These are phyloP conservation scores for Umbelopsis sp. DNA, from an alignment of 371 early-diverging fungal genomes.

Conservation along the genomic window DNA sequence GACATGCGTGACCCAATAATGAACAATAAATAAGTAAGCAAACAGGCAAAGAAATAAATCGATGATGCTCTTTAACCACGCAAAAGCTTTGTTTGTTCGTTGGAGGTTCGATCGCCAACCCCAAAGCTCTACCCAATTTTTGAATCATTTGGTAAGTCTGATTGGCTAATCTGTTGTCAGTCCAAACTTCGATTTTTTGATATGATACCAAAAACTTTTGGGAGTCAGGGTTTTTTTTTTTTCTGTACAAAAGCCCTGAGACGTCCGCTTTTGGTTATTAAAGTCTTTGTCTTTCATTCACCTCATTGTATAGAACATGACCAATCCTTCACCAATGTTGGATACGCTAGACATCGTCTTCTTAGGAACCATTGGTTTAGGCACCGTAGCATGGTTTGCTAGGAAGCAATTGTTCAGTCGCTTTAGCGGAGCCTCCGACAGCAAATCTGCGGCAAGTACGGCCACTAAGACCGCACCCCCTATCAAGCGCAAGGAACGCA, in stretches of 20 bases:
- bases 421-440: conserved; percentile 15
- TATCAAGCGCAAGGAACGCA: conserved; percentile 39
- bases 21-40: no score
- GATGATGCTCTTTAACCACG: no score
- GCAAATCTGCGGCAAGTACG: not conserved
- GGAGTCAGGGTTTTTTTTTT: not conserved
- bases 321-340: conserved; percentile 28
- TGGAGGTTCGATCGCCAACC: no score
- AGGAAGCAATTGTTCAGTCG: conserved; percentile 21
- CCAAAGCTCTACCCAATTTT: no score
- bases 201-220: not conserved
- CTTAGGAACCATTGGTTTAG: conserved; percentile 54
- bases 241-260: not conserved
- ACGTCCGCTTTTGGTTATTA: not conserved
- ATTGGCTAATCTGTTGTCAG: not conserved
- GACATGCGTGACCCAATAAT: no score
- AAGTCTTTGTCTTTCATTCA: conserved; percentile 13
- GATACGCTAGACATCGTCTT: conserved; percentile 55
- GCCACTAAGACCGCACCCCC: not conserved
- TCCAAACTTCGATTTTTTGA: not conserved
- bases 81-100: no score
- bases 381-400: conserved; percentile 53
- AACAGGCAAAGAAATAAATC: no score
- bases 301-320: conserved; percentile 13
- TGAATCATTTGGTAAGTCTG: not conserved